Base-by-base conservation (phyloP, 352 stramenopile species). In the Globisporangium ultimum region DNA sequence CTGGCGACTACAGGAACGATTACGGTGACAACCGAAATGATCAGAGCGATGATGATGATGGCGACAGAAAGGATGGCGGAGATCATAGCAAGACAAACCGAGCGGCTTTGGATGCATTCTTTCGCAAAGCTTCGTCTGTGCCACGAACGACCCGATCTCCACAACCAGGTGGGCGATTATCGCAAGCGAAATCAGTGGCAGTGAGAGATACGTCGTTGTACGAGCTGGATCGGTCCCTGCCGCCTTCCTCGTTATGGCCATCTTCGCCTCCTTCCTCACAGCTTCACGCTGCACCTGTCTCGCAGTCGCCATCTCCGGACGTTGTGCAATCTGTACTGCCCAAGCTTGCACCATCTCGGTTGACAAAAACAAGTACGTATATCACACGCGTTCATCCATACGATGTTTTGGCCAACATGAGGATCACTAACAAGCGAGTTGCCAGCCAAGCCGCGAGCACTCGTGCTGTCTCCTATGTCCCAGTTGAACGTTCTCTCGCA, bases 401-500 rank as follows among this genome's bases (percentile, higher is more conserved):
- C 40, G 13, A 4, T 45, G 3, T 24, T 10, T 11, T 20, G 3
- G 28, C 28, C 8, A 36, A 36, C 28, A 36, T 36, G 5, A 36
- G 28, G 28, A 36, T 36, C 28, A 36, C 8, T 53, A 12, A 36
- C 17, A 13, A 28, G 5, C 24, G 50, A 48, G 7, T 15, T 14
- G 0, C 13, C 17, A 36, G n/a, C 36, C 10, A 45, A 20, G 20
- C 22, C 47, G 10, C 61, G 57, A 18, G 64, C 80, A 50, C 41
- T 88, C 24, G 22, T 75, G 48, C 63, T 92, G 50, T 92, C 83
- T 40, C 83, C 83, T 0, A 72, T 68, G 15, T 89, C 83, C 17
- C 83, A 92, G 52, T 63, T 92, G 12, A 64, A 92, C 61, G 75
- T 90, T 20, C 73, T 92, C 12, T 87, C 83, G 2, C 78, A 90